A percentile compares a stretch with the other conserved stretches of the same genome.
phyloP scores from a whole-genome alignment of 139 green algal genomes.

The Deuterostichococcus epilithicus region DNA sequence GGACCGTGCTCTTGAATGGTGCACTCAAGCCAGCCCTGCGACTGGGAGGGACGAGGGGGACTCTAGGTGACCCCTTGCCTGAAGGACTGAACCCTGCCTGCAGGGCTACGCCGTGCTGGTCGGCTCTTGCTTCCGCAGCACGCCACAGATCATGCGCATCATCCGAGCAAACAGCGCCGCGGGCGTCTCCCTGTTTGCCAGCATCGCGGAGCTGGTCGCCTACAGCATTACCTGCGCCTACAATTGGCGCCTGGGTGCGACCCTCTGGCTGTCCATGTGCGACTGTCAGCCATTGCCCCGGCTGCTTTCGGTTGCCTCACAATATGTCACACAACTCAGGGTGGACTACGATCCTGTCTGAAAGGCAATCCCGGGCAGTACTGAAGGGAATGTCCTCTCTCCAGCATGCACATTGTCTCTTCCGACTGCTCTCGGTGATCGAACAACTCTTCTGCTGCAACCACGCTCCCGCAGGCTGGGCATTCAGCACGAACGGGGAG shows the following conservation, averaged over 20 bases:
- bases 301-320: too few species aligned
- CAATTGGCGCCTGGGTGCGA: slow-evolving; percentile 38
- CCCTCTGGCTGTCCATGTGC: too few species aligned
- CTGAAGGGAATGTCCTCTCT: too few species aligned
- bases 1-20: too few species aligned
- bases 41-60: neutral
- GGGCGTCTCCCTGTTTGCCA: slow-evolving; percentile 58
- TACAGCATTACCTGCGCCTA: slow-evolving; percentile 70
- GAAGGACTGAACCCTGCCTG: neutral
- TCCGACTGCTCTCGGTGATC: too few species aligned
- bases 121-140: slow-evolving; percentile 54
- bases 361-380: too few species aligned
- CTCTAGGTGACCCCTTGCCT: neutral
- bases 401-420: too few species aligned
- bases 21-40: neutral
- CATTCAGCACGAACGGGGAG: slow-evolving; percentile 33
- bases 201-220: slow-evolving; percentile 58
- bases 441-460: too few species aligned
- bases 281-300: too few species aligned
- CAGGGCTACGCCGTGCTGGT: slow-evolving; percentile 42
- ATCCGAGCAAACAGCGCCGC: slow-evolving; percentile 45
- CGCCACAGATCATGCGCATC: slow-evolving; percentile 64
- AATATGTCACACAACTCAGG: too few species aligned
- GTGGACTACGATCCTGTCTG: too few species aligned
- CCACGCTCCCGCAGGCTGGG: slow-evolving; percentile 12